phyloP scores from a whole-genome alignment of 2,329 filamentous ascomycete species.

The Monosporascus sp. region DNA sequence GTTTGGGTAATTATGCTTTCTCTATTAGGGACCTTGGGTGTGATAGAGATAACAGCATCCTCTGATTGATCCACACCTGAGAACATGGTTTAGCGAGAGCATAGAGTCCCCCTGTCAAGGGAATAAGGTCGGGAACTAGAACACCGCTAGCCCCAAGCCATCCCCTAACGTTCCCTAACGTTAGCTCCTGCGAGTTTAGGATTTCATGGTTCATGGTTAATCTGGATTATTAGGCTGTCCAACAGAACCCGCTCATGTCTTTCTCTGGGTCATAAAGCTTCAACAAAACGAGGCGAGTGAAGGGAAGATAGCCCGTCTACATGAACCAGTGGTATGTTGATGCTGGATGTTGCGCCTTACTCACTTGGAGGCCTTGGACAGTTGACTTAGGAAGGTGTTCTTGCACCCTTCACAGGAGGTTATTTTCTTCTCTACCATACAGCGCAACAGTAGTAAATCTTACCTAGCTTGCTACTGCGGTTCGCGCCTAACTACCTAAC shows the following conservation, averaged over 20 bases:
- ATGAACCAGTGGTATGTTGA: too few relatives aligned
- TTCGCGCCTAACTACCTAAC: too few relatives aligned
- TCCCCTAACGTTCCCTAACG: neutral
- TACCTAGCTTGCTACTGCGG: too few relatives aligned
- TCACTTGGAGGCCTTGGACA: too few relatives aligned
- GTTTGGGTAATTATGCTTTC: too few relatives aligned
- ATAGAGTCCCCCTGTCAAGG: neutral
- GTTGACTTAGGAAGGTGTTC: too few relatives aligned
- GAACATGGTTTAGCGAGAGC: neutral
- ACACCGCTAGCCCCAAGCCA: neutral
- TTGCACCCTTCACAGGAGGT: too few relatives aligned
- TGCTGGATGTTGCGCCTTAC: too few relatives aligned
- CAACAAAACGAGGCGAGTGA: neutral
- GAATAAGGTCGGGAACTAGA: neutral
- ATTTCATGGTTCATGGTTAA: neutral
- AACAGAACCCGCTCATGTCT: neutral
- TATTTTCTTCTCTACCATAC: too few relatives aligned
- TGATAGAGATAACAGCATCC: neutral
- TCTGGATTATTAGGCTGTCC: neutral
- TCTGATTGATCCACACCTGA: neutral
- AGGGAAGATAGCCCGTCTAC: too few relatives aligned
- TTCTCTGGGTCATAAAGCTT: neutral
- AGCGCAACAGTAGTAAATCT: too few relatives aligned
- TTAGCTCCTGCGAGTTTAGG: neutral
- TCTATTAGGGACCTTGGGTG: too few relatives aligned